These are phyloP conservation scores for Vigna reflexopilosa DNA, from an alignment of 306 rosid species.

Conservation along the genomic window DNA sequence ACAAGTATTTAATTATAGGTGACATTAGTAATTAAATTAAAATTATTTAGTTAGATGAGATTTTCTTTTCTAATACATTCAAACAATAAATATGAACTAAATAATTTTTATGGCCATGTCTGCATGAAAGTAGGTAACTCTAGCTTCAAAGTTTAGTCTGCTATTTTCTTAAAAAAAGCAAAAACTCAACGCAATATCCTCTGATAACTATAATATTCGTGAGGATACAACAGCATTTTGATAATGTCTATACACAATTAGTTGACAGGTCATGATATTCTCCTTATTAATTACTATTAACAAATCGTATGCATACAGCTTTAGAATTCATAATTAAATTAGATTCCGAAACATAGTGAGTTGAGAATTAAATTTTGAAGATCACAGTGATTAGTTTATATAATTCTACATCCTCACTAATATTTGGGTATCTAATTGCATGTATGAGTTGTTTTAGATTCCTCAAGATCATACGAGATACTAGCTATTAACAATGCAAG, in stretches of 20 bases:
- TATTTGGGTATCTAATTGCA: slow-evolving; percentile 4
- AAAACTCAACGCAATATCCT: background rate
- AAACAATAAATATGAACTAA: too few relatives aligned
- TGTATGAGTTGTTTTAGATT: slow-evolving; percentile 42
- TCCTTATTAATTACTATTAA: slow-evolving; percentile 1
- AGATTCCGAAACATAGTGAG: background rate
- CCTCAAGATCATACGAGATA: background rate
- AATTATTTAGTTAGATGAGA: too few relatives aligned
- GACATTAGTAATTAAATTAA: too few relatives aligned
- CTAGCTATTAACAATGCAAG: background rate
- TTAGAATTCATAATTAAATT: slow-evolving; percentile 5
- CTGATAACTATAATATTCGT: background rate
- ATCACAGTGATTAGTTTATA: slow-evolving; percentile 23
- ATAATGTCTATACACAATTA: background rate
- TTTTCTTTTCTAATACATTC: too few relatives aligned
- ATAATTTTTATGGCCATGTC: background rate
- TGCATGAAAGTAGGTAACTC: background rate
- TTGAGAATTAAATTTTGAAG: slow-evolving; percentile 20
- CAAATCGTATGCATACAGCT: slow-evolving; percentile 8
- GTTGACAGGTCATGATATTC: slow-evolving; percentile 16
- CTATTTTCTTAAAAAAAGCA: background rate
- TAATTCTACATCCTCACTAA: slow-evolving; percentile 12
- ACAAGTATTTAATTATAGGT: too few relatives aligned
- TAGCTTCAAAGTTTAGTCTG: background rate
- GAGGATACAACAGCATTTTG: background rate